Percentiles rank a stretch among this genome's conserved stretches.
phyloP scores from a whole-genome alignment of 768 basidiomycete genomes.

The Mycena olivaceomarginata region DNA sequence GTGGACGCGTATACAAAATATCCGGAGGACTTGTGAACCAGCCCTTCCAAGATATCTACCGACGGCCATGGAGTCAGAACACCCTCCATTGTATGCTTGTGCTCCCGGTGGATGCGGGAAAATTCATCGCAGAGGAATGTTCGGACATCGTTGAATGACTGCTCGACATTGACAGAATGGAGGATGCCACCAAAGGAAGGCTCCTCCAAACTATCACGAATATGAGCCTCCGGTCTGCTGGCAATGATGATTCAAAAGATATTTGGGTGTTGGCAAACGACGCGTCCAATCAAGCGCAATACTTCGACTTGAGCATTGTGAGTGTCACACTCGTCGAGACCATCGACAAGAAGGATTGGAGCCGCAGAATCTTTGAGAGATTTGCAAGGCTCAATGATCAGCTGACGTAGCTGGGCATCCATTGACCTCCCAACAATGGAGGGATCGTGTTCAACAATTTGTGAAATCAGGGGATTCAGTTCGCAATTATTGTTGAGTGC shows the following conservation, averaged over 20 bases:
- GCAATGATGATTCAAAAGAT: too few relatives aligned
- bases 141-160: slow-evolving; percentile 7
- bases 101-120: too few relatives aligned
- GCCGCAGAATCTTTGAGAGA: background rate
- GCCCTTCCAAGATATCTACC: background rate
- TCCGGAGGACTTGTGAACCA: too few relatives aligned
- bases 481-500: background rate
- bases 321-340: too few relatives aligned
- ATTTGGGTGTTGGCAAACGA: background rate
- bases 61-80: background rate
- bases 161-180: background rate
- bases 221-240: too few relatives aligned
- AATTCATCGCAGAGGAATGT: background rate
- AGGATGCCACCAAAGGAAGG: background rate
- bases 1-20: background rate
- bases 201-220: too few relatives aligned
- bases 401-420: too few relatives aligned
- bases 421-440: background rate
- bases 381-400: background rate
- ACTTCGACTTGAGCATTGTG: background rate
- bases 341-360: background rate
- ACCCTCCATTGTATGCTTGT: background rate
- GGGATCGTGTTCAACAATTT: background rate
- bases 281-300: background rate
- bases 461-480: background rate